Conservation (phyloP, 441 rosid species). For the Populus hybrid region DNA sequence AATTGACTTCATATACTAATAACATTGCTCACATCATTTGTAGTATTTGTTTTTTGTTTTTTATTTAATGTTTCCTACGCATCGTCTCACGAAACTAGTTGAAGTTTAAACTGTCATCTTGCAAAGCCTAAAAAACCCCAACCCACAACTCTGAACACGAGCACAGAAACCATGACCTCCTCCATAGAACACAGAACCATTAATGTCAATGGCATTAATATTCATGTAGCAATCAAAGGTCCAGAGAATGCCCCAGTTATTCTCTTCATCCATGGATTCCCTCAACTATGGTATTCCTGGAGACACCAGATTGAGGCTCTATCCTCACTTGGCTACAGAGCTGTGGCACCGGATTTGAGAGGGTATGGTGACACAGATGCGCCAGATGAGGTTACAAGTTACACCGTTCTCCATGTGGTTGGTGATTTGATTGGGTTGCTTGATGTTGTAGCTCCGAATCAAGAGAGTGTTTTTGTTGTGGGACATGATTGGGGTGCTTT, state of each 20-base stretch:
- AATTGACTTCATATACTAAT: too few relatives aligned
- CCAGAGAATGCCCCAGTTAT: conserved; percentile 7
- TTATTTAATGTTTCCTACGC: too few relatives aligned
- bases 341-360: conserved; percentile 64
- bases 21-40: not conserved
- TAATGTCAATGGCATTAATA: not conserved
- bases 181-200: not conserved
- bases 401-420: not conserved
- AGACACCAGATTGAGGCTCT: conserved; percentile 52
- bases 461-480: conserved; percentile 39
- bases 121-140: not conserved
- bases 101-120: not conserved
- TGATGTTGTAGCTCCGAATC: not conserved
- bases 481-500: conserved; percentile 65
- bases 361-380: conserved; percentile 60
- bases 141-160: not conserved
- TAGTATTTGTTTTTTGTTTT: not conserved
- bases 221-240: not conserved
- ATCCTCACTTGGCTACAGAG: conserved; percentile 46
- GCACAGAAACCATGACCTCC: not conserved
- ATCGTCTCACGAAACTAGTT: not conserved
- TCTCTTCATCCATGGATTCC: conserved; percentile 65
- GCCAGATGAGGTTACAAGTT: conserved; percentile 9
- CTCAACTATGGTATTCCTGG: conserved; percentile 72
- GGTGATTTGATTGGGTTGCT: not conserved